Base-by-base conservation (phyloP, 352 stramenopile species). In the Globisporangium carolinianum region DNA sequence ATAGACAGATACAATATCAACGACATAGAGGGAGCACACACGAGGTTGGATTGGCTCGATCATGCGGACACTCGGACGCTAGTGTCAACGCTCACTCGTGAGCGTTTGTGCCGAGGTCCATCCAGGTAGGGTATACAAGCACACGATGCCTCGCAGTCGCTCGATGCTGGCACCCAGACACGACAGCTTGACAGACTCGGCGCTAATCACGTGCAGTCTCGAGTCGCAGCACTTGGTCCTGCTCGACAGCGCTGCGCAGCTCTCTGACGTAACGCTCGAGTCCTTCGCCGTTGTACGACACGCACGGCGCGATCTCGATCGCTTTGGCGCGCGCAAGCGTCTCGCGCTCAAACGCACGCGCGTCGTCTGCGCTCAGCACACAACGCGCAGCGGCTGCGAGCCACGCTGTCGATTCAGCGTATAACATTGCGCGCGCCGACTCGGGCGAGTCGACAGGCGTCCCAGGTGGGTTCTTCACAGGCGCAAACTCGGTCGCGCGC, bases 401-500 rank as follows among this genome's bases (percentile, higher is more conserved):
- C 91, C 89, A 97, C 6, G 71, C 42, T 42, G 75, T 83, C 6
- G 70, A 60, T 67, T 95, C 79, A 41, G 70, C 60, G 9, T 76
- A 69, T 11, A 96, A 63, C 77, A 96, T 89, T 32, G 56, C 56
- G n/a, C 84, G 73, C 0, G 89, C 90, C 17, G 73, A 91, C 55
- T 97, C 86, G 6, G 89, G 90, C 1, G 91, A 97, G 67, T 97
- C 91, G 1, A 70, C 70, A 5, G 68, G 47, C 18, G 56, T 72
- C 17, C 86, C 89, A 4, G 86, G 75, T 7, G 87, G 77, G 67
- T 98, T 97, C 61, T 98, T 98, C 1, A 98, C 90, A 0, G 91
- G 89, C 4, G 87, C 79, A 64, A 98, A 98, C 67, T 99, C 95
- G 6, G 95, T 88, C 36, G 90, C 82, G 15, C 97, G 85, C 9